These are phyloP conservation scores for Ustilago nuda DNA, from an alignment of 1,284 basidiomycete species.

Conservation along the genomic window DNA sequence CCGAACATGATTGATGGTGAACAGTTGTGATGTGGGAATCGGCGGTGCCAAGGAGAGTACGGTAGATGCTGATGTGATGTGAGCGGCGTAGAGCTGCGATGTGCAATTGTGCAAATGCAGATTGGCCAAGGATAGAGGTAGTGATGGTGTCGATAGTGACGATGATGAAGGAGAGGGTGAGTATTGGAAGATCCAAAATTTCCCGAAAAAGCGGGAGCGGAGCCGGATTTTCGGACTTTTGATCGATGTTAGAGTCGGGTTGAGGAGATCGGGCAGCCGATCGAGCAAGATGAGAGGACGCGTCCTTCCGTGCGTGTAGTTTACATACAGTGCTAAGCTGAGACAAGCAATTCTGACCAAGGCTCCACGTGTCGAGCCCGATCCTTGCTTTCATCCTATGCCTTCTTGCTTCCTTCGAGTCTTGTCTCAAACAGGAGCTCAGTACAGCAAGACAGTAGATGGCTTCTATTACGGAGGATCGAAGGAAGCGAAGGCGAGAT, in stretches of 20 bases:
- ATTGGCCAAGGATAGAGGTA: not conserved
- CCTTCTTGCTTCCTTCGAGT: not conserved
- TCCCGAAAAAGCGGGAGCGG: conserved; percentile 2
- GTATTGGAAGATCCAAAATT: conserved; percentile 9
- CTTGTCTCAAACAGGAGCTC: not conserved
- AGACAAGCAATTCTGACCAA: no score
- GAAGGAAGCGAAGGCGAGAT: not conserved
- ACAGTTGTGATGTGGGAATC: not conserved
- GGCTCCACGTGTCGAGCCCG: conserved; percentile 39
- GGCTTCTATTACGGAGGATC: not conserved
- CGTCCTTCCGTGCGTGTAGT: not conserved
- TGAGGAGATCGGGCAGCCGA: not conserved
- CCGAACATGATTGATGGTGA: conserved; percentile 53
- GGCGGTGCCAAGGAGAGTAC: not conserved
- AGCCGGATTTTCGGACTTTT: conserved; percentile 1
- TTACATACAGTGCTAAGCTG: not conserved
- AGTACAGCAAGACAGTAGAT: no score
- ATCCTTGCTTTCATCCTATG: not conserved
- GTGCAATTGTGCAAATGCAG: not conserved
- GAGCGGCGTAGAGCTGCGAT: not conserved
- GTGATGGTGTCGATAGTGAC: not conserved
- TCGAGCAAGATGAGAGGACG: not conserved
- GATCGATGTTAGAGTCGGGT: not conserved
- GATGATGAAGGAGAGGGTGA: not conserved
- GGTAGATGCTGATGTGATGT: not conserved